Base-by-base conservation (phyloP, 2,329 filamentous ascomycete species). In the Fusarium oxysporum region DNA sequence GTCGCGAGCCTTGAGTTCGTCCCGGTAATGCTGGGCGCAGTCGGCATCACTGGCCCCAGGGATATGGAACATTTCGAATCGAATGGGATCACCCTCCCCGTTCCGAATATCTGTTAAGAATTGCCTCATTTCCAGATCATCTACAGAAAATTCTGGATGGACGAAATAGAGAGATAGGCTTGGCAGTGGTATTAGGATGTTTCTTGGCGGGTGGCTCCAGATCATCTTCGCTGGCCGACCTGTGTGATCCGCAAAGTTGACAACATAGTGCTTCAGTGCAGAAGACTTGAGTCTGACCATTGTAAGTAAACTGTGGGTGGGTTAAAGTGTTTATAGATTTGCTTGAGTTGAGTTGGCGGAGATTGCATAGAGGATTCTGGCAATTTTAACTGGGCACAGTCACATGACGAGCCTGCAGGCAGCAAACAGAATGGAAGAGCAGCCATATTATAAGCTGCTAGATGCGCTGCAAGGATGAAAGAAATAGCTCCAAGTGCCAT, bases 11-110 rank as follows among this genome's bases (percentile, higher is more conserved):
- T 58, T 41, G 0, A 58, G n/a, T 33, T 58, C 59, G 13, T 62
- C 12, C 1, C 40, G 40, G n/a, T 62, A 62, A 25, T 58, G 33
- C 2, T 58, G 33, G n/a, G 51, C 59, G 38, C 51, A 62, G 10
- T 47, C 33, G n/a, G 21, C 23, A 10, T 62, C 4, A 13, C 16
- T 56, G 1, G 23, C 40, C 8, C 51, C 17, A n/a, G 41, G 40
- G 6, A 58, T 8, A 3, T 17, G 23, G 14, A 58, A 58, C 1
- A 62, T 23, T n/a, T 47, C 40, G 1, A 21, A 10, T 23, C 38
- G 32, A 1, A 37, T 4, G 12, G 8, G 23, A n/a, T 56, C 58
- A 2, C 19, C 17, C 5, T 32, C 35, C 5, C 12, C 21, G 4
- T 45, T 2, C 8, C 21, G 21, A 7, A 50, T 19, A 4, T 38